Base-by-base conservation (phyloP, 306 rosid species). In the Cyamopsis tetragonoloba region DNA sequence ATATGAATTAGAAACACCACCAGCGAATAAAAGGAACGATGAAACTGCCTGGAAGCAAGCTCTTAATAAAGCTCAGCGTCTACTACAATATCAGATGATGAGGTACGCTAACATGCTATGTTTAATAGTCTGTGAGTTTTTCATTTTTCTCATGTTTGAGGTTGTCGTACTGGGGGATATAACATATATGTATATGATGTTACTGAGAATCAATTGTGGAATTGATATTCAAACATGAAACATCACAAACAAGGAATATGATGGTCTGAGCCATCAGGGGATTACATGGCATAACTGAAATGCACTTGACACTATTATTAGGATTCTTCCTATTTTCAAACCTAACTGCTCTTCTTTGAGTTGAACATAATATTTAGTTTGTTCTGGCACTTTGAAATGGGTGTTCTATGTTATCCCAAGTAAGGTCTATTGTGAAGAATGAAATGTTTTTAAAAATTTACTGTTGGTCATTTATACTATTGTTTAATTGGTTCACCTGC, bases 1-100 rank as follows among this genome's bases (percentile, higher is more conserved):
- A 4, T 92, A 88, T 43, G 95, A 81, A 49, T 74, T 81, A 22
- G 96, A 93, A 78, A 49, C 60, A 4, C 96, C 97, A 3, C 73
- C 87, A 0, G 15, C 62, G 17, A 83, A 79, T 72, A 83, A 82
- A 74, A 79, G 86, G 76, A 89, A 77, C 2, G 98, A 93, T 46
- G 98, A 93, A 79, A 68, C 88, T 51, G 95, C 98, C 49, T 93
- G 98, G 97, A 90, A 82, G 54, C 84, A 77, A 26, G 72, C 95
- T 32, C 88, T 93, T 73, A 88, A 83, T 68, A 88, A 73, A 65
- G 86, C 98, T 68, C 95, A 88, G 67, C 89, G 88, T 63, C 75
- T 80, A 12, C 82, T 82, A 18, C 96, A 87, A 74, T 85, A 84
- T 77, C 95, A 86, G 58, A 82, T 57, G 50, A 75, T 88, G 78